Percentiles rank a stretch among this genome's conserved stretches.
These are phyloP conservation scores for Pinguiococcus pyrenoidosus DNA, from an alignment of 108 stramenopile species.

Conservation along the genomic window DNA sequence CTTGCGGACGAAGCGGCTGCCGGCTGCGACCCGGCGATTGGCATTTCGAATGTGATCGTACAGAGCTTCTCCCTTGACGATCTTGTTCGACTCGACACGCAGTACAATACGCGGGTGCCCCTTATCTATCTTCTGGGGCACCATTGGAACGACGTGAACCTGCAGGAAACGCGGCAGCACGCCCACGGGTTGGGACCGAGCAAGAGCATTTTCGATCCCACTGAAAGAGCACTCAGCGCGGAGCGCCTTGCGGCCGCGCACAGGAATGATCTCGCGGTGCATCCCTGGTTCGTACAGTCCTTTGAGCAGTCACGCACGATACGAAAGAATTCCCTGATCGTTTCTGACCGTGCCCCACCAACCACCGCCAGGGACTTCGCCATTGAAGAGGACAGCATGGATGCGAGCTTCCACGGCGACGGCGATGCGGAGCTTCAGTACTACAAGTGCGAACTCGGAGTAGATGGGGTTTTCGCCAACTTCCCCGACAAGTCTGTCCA, in stretches of 20 bases:
- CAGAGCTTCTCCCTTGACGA: too few species aligned
- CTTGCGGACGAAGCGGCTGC: too few species aligned
- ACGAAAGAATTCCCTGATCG: too few species aligned
- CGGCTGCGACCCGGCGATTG: too few species aligned
- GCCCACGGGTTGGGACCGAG: slow-evolving; percentile 32
- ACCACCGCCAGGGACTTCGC: slow-evolving; percentile 22
- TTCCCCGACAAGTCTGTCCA: slow-evolving; percentile 22
- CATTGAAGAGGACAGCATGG: slow-evolving; percentile 15
- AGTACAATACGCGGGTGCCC: too few species aligned
- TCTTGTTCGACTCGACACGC: too few species aligned
- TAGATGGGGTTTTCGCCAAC: slow-evolving; percentile 43
- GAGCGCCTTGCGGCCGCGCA: slow-evolving; percentile 6
- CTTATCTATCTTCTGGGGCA: too few species aligned
- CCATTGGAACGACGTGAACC: slow-evolving; percentile 15
- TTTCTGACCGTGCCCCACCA: too few species aligned
- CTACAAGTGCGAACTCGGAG: slow-evolving; percentile 29
- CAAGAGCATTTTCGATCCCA: slow-evolving; percentile 1
- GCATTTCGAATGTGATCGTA: too few species aligned
- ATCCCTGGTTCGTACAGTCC: slow-evolving; percentile 39
- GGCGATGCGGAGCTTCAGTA: slow-evolving; percentile 34
- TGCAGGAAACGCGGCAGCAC: slow-evolving; percentile 8
- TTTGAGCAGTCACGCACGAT: too few species aligned
- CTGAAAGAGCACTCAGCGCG: too few species aligned
- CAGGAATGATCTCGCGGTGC: slow-evolving; percentile 29
- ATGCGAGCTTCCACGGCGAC: too few species aligned